Percentiles rank a stretch among this genome's conserved stretches.
Conservation (phyloP, 1,284 basidiomycete genomes). For the Ceratobasidium sp. region DNA sequence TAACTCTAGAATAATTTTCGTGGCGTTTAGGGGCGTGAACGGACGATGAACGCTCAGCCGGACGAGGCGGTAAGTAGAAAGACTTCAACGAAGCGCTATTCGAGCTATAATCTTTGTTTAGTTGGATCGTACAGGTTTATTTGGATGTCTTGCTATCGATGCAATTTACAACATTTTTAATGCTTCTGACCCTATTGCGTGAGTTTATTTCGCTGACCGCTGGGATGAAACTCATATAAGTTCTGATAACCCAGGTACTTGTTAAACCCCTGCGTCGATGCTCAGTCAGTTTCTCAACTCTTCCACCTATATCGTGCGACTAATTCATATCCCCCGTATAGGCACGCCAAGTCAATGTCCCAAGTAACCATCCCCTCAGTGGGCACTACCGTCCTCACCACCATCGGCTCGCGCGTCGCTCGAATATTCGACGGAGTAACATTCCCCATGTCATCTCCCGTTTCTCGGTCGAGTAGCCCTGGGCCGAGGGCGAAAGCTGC, state of each 20-base stretch:
- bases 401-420: conserved; percentile 53
- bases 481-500: neutral
- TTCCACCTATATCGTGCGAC: conserved; percentile 51
- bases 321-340: conserved; percentile 52
- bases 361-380: conserved; percentile 62
- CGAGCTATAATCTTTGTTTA: too few species aligned
- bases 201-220: conserved; percentile 33
- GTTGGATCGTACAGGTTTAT: conserved; percentile 62
- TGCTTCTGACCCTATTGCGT: conserved; percentile 65
- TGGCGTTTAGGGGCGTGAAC: conserved; percentile 58
- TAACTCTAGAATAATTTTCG: too few species aligned
- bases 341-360: conserved; percentile 57
- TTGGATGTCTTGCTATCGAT: conserved; percentile 66
- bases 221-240: neutral
- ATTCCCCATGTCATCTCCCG: neutral
- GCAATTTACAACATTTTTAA: conserved; percentile 66
- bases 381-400: conserved; percentile 58
- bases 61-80: conserved; percentile 61
- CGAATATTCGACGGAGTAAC: conserved; percentile 51
- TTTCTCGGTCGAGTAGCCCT: neutral
- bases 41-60: conserved; percentile 61
- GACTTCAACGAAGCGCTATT: too few species aligned
- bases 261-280: conserved; percentile 58
- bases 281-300: conserved; percentile 51
- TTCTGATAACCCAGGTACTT: conserved; percentile 52